Evolutionary conservation across 1,284 basidiomycete genomes (phyloP).

Genomic region (Ceratobasidium sp.): DNA sequence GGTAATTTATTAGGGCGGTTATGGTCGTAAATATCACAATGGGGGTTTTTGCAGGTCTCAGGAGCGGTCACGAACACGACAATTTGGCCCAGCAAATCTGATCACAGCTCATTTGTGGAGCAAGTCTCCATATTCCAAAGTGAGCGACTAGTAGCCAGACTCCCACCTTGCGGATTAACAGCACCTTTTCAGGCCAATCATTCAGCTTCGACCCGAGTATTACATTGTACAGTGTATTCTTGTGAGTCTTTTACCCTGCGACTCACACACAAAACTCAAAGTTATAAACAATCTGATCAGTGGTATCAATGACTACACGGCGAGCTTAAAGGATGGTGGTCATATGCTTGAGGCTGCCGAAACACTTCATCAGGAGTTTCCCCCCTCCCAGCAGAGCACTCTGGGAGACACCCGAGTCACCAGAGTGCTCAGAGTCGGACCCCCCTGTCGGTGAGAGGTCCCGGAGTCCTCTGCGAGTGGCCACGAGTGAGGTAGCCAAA

Average conservation of each 20-base stretch:
- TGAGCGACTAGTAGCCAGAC: not conserved
- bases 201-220: constrained; percentile 18
- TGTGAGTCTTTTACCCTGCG: constrained; percentile 15
- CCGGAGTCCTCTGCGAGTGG: no score
- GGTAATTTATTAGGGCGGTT: not conserved
- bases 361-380: no score
- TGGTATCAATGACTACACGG: constrained; percentile 37
- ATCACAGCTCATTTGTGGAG: constrained; percentile 36
- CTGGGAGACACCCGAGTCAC: no score
- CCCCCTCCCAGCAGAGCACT: no score
- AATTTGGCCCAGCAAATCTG: constrained; percentile 38
- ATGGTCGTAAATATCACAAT: not conserved
- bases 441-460: no score
- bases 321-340: constrained; percentile 18
- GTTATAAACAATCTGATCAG: not conserved
- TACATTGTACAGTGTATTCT: constrained; percentile 38
- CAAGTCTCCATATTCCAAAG: constrained; percentile 40
- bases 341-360: constrained; percentile 38
- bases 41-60: constrained; percentile 9
- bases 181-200: constrained; percentile 14
- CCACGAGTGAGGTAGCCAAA: no score
- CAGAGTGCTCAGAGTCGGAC: no score
- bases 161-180: no score
- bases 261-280: no score
- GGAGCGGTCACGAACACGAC: constrained; percentile 34